Evolutionary conservation across 352 stramenopile species (phyloP).

Genomic region (Pilasporangium apinafurcum): DNA sequence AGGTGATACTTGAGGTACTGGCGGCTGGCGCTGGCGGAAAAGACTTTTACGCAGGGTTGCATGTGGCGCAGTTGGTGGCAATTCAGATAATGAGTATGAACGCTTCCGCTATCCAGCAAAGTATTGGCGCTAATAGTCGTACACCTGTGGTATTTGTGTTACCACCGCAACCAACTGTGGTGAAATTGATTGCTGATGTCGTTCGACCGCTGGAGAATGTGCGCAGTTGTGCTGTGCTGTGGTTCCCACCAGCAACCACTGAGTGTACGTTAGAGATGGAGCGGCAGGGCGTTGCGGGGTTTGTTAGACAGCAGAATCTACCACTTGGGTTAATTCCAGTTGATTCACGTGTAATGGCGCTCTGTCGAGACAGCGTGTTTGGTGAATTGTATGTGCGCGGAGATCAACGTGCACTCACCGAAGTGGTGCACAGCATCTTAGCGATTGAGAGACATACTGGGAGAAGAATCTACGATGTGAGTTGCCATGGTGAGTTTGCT

Average conservation of each 20-base stretch:
- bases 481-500: slow-evolving; percentile 46
- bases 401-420: slow-evolving; percentile 45
- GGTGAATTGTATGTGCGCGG: slow-evolving; percentile 66
- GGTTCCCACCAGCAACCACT: slow-evolving; percentile 47
- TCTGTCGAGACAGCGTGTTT: slow-evolving; percentile 66
- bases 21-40: slow-evolving; percentile 54
- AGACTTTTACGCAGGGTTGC: slow-evolving; percentile 54
- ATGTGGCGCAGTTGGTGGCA: slow-evolving; percentile 40
- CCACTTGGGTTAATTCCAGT: slow-evolving; percentile 51
- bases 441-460: slow-evolving; percentile 41
- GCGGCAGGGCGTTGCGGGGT: slow-evolving; percentile 48
- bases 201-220: slow-evolving; percentile 21
- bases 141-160: slow-evolving; percentile 44
- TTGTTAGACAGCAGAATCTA: slow-evolving; percentile 48
- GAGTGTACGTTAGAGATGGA: slow-evolving; percentile 73
- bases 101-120: slow-evolving; percentile 16
- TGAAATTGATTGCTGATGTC: slow-evolving; percentile 40
- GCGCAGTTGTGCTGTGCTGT: slow-evolving; percentile 39
- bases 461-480: slow-evolving; percentile 24
- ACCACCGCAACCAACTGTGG: slow-evolving; percentile 36
- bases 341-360: slow-evolving; percentile 39
- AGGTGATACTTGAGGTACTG: slow-evolving; percentile 61
- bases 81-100: slow-evolving; percentile 28
- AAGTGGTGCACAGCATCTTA: slow-evolving; percentile 61
- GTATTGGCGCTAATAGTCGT: slow-evolving; percentile 9